Evolutionary conservation across 2,329 filamentous ascomycete species (phyloP).

Genomic region (Neonectria punicea): DNA sequence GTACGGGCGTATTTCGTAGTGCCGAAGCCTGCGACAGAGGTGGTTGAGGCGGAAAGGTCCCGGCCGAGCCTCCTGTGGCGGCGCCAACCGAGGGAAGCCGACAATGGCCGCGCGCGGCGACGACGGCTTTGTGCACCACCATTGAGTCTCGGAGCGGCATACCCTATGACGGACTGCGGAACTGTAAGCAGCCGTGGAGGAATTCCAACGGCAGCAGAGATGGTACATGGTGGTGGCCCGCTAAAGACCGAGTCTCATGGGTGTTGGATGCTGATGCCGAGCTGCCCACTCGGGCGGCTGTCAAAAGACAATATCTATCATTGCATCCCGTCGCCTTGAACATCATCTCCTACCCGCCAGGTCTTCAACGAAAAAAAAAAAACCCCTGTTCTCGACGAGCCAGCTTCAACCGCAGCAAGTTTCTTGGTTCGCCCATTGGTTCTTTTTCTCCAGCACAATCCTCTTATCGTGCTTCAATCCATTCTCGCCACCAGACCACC

Average conservation of each 20-base stretch:
- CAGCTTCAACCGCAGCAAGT: neutral
- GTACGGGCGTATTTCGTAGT: constrained; percentile 25
- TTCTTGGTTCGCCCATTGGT: constrained; percentile 4
- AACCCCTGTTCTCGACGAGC: constrained; percentile 5
- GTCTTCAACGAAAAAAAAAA: constrained; percentile 8
- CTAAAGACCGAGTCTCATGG: constrained; percentile 7
- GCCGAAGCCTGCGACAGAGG: constrained; percentile 33
- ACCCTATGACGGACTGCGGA: constrained; percentile 30
- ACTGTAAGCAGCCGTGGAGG: constrained; percentile 6
- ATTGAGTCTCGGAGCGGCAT: constrained; percentile 14
- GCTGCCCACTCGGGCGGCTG: constrained; percentile 1
- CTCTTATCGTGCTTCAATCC: neutral
- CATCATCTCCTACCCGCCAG: constrained; percentile 12
- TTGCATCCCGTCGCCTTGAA: neutral
- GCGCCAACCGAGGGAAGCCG: constrained; percentile 55
- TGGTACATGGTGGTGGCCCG: neutral
- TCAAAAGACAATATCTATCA: constrained; percentile 14
- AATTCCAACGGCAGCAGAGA: neutral
- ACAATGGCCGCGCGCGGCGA: constrained; percentile 47
- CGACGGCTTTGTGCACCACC: constrained; percentile 22
- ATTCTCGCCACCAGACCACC: constrained; percentile 23
- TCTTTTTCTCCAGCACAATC: neutral
- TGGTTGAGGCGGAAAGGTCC: constrained; percentile 44
- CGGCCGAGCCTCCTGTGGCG: constrained; percentile 43
- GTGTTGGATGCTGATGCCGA: constrained; percentile 1